Evolutionary conservation across 352 stramenopile genomes (phyloP).

Genomic region (Phytopythium chamaehyphon): DNA sequence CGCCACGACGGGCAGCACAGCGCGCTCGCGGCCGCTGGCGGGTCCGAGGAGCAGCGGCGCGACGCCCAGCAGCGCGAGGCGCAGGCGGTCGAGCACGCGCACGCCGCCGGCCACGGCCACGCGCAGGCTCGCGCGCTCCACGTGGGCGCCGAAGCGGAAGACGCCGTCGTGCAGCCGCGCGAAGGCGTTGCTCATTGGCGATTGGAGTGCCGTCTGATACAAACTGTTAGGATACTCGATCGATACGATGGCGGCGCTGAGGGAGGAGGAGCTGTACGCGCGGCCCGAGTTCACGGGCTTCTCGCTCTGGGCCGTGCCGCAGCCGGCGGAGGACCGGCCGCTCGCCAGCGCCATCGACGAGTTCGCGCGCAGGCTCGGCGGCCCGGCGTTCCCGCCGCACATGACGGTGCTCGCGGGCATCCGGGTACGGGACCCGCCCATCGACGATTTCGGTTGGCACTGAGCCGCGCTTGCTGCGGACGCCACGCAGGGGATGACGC

Average conservation of each 20-base stretch:
- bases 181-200: too few species aligned
- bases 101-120: conserved; percentile 67
- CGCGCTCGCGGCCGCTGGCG: neutral
- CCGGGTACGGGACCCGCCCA: conserved; percentile 14
- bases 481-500: neutral
- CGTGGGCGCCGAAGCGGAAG: conserved; percentile 29
- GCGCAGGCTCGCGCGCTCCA: conserved; percentile 5
- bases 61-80: conserved; percentile 31
- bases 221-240: too few species aligned
- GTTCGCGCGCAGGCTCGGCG: conserved; percentile 31
- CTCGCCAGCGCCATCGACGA: conserved; percentile 31
- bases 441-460: too few species aligned
- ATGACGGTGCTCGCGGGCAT: conserved; percentile 57
- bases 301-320: conserved; percentile 54
- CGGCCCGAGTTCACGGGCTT: conserved; percentile 46
- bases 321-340: conserved; percentile 10
- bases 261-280: conserved; percentile 23
- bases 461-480: too few species aligned
- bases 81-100: conserved; percentile 62
- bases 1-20: conserved; percentile 22
- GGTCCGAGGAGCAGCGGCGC: conserved; percentile 11
- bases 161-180: conserved; percentile 32
- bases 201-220: too few species aligned
- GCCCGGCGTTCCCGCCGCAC: conserved; percentile 44
- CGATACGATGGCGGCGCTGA: too few species aligned